Conservation (phyloP, 345 rosid species). For the Nephelium lappaceum region DNA sequence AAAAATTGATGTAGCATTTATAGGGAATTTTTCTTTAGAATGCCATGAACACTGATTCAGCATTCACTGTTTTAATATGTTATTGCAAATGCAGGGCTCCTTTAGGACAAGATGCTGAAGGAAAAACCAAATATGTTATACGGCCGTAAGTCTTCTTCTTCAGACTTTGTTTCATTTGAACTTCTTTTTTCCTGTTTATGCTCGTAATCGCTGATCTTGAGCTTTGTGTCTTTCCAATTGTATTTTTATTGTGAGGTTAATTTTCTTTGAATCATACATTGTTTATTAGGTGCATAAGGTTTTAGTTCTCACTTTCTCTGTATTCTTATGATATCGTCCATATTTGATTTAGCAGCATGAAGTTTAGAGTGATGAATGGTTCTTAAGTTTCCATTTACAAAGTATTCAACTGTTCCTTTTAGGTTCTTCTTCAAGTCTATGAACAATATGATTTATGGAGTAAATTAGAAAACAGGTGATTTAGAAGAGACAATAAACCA, state of each 20-base stretch:
- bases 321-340: not conserved
- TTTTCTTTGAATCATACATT: not conserved
- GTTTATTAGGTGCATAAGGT: not conserved
- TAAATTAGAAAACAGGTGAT: not conserved
- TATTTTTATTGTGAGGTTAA: not conserved
- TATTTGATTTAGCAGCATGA: not conserved
- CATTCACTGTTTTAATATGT: constrained; percentile 10
- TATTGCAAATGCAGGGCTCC: constrained; percentile 71
- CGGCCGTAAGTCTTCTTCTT: constrained; percentile 76
- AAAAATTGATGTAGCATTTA: not conserved
- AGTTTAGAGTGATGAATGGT: not conserved
- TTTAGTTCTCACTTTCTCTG: not conserved
- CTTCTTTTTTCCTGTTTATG: constrained; percentile 8
- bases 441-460: not conserved
- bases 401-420: not conserved
- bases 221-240: not conserved
- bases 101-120: constrained; percentile 72
- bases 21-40: not conserved
- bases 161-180: not conserved
- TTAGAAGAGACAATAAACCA: not conserved
- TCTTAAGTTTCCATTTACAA: not conserved
- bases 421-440: not conserved
- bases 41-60: not conserved
- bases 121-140: constrained; percentile 82
- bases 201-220: constrained; percentile 18